These are phyloP conservation scores for Lyophyllum atratum DNA, from an alignment of 768 basidiomycete genomes.

Conservation along the genomic window DNA sequence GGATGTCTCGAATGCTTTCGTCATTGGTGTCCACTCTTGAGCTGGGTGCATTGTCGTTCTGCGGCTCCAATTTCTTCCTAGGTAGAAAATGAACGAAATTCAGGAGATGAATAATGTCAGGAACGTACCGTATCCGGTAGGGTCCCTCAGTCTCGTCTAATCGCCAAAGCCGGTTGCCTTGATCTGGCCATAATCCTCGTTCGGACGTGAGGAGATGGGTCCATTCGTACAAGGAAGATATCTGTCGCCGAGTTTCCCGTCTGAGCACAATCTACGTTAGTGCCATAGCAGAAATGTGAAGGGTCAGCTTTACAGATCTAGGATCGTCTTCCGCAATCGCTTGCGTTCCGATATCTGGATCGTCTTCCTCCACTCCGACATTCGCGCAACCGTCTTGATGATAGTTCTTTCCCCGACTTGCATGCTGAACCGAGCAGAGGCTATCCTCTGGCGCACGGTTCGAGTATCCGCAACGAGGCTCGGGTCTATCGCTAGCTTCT, in stretches of 20 bases:
- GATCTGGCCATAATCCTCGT: slow-evolving; percentile 79
- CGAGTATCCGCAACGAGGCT: slow-evolving; percentile 52
- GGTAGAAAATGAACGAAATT: background rate
- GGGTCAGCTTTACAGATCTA: slow-evolving; percentile 60
- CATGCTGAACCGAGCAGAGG: slow-evolving; percentile 59
- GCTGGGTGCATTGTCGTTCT: slow-evolving; percentile 47
- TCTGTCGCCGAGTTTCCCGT: slow-evolving; percentile 75
- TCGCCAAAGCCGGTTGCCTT: slow-evolving; percentile 60
- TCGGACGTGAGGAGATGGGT: slow-evolving; percentile 66
- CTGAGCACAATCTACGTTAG: slow-evolving; percentile 36
- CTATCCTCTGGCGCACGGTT: slow-evolving; percentile 51
- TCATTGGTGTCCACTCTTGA: slow-evolving; percentile 47
- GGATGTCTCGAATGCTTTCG: slow-evolving; percentile 49
- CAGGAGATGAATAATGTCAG: background rate
- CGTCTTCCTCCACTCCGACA: slow-evolving; percentile 73
- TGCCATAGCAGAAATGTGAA: background rate
- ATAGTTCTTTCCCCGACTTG: slow-evolving; percentile 65
- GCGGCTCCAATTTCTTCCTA: slow-evolving; percentile 80
- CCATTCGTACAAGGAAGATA: slow-evolving; percentile 62
- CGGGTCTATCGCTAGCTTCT: slow-evolving; percentile 54
- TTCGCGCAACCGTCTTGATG: slow-evolving; percentile 61
- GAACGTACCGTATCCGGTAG: slow-evolving; percentile 72
- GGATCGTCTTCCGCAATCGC: slow-evolving; percentile 63
- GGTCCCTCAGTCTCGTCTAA: slow-evolving; percentile 94
- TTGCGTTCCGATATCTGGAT: slow-evolving; percentile 72